Percentiles rank a stretch among this genome's conserved stretches.
Evolutionary conservation across 148 eudicot genomes (phyloP).

Genomic region (Heliamphora exappendiculata): DNA sequence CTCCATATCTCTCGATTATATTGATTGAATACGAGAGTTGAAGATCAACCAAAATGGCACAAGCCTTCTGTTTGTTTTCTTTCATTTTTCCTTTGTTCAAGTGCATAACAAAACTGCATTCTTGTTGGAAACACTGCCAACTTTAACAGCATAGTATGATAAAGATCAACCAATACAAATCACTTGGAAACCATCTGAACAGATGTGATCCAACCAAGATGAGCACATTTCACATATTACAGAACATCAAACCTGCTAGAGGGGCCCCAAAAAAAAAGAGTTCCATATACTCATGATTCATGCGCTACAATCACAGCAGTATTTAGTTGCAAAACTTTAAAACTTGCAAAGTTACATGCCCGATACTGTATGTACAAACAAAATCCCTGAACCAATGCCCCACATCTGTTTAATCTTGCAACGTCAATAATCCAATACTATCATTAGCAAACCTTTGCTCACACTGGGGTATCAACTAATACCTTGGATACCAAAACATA

Average conservation of each 20-base stretch:
- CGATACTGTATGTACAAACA: background rate
- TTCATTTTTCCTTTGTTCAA: too few species aligned
- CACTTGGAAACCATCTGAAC: background rate
- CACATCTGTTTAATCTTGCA: background rate
- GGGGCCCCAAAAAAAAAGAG: background rate
- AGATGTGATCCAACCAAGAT: background rate
- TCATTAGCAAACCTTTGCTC: background rate
- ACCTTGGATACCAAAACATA: conserved; percentile 95
- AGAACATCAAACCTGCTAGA: background rate
- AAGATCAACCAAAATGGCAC: too few species aligned
- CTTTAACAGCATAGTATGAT: background rate
- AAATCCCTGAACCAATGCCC: background rate
- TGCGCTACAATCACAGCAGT: background rate
- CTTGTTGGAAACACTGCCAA: background rate
- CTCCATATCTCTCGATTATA: too few species aligned
- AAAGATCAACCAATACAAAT: background rate
- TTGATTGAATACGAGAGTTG: too few species aligned
- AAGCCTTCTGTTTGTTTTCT: too few species aligned
- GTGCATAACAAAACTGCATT: background rate
- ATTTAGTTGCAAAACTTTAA: background rate
- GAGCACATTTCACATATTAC: background rate
- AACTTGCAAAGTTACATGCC: background rate
- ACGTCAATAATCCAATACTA: background rate
- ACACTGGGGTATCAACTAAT: conserved; percentile 14
- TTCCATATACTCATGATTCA: background rate